Evolutionary conservation across 2,329 filamentous ascomycete species (phyloP).

Genomic region (Alternaria brassicicola): DNA sequence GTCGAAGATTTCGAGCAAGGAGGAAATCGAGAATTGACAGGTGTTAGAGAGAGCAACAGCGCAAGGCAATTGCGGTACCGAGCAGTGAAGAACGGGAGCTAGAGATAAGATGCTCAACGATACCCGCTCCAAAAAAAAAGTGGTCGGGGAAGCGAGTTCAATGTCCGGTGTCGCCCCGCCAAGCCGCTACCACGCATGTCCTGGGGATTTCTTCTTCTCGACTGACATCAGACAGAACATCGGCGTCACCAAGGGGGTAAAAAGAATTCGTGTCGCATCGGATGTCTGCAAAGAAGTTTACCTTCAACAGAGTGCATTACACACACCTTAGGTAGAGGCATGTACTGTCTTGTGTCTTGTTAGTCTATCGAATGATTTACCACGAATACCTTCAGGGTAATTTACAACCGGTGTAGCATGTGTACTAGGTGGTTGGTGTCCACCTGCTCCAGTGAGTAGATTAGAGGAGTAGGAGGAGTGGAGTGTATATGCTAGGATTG

Average conservation of each 20-base stretch:
- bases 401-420: not conserved
- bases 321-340: not conserved
- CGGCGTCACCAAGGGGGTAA: not conserved
- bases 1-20: not conserved
- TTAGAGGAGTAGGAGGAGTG: constrained; percentile 45
- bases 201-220: not conserved
- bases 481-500: constrained; percentile 50
- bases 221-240: not conserved
- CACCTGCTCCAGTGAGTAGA: not conserved
- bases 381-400: not conserved
- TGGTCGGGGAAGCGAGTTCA: constrained; percentile 15
- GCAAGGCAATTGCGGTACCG: constrained; percentile 17
- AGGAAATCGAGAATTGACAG: not conserved
- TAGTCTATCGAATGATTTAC: not conserved
- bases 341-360: not conserved
- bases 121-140: constrained; percentile 13
- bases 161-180: constrained; percentile 13
- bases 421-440: not conserved
- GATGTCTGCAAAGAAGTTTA: not conserved
- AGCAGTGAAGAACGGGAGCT: constrained; percentile 11
- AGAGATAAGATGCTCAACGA: constrained; percentile 12
- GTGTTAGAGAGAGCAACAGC: constrained; percentile 14
- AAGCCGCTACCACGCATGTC: constrained; percentile 2
- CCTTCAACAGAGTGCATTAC: not conserved
- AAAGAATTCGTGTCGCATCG: not conserved